phyloP scores from a whole-genome alignment of 306 rosid genomes.

The Gillenia trifoliata region DNA sequence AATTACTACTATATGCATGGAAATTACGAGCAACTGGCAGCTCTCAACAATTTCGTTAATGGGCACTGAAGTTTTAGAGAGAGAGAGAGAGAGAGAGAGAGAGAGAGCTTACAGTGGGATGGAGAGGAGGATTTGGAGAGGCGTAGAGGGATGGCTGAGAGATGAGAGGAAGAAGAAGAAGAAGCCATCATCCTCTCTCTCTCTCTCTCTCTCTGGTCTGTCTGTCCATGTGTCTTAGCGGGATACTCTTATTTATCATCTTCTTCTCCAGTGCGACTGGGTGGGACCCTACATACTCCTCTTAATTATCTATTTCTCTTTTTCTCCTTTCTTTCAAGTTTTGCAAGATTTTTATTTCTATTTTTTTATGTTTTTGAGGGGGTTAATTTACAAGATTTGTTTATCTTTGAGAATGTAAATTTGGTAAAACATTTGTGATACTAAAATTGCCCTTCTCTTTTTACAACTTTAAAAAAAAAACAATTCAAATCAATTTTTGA shows the following conservation, averaged over 20 bases:
- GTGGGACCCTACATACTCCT: not conserved
- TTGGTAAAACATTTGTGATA: no score
- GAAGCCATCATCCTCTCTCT: conserved; percentile 27
- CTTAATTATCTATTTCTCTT: not conserved
- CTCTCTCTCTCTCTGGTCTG: not conserved
- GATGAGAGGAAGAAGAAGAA: conserved; percentile 35
- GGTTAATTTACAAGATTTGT: not conserved
- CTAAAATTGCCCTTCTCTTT: no score
- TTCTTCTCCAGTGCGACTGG: not conserved
- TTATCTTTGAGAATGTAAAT: no score
- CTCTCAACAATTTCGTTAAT: not conserved
- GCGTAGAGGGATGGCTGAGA: conserved; percentile 43
- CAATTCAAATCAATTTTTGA: no score
- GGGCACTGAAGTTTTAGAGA: not conserved
- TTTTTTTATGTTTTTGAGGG: not conserved
- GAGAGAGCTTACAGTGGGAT: conserved; percentile 26
- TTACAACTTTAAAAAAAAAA: no score
- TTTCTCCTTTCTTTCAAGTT: not conserved
- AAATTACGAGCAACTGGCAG: not conserved
- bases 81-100: not conserved
- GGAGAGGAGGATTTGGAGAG: conserved; percentile 22
- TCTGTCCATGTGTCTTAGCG: not conserved
- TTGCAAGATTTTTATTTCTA: no score
- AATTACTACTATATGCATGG: not conserved
- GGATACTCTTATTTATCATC: not conserved